phyloP scores from a whole-genome alignment of 768 basidiomycete species.

The Suillus alpinus region DNA sequence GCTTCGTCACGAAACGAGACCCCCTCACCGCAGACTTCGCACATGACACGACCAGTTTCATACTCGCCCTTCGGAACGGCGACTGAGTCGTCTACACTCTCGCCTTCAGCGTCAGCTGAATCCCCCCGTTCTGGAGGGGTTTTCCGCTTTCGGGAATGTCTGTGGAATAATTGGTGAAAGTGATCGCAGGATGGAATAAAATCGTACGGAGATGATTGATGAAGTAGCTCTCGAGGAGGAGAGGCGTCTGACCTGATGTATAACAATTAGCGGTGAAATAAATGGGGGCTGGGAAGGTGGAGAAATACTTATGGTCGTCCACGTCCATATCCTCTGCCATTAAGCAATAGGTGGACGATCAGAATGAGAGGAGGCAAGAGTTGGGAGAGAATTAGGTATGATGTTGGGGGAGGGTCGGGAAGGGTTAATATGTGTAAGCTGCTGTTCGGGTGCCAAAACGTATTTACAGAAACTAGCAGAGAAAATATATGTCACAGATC shows the following conservation, averaged over 20 bases:
- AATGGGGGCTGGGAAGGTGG: slow-evolving; percentile 11
- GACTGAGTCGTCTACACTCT: slow-evolving; percentile 10
- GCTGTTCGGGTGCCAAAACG: slow-evolving; percentile 34
- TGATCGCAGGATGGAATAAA: slow-evolving; percentile 17
- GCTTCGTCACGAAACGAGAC: slow-evolving; percentile 68
- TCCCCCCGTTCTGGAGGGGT: slow-evolving; percentile 25
- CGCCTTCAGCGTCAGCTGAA: slow-evolving; percentile 15
- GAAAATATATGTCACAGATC: slow-evolving; percentile 40
- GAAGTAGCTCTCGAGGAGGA: slow-evolving; percentile 14
- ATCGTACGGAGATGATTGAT: slow-evolving; percentile 16
- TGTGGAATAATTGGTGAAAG: slow-evolving; percentile 12
- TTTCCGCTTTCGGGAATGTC: slow-evolving; percentile 41
- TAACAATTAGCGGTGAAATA: slow-evolving; percentile 11
- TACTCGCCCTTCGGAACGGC: slow-evolving; percentile 48
- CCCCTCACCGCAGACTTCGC: slow-evolving; percentile 57
- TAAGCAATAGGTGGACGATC: neutral
- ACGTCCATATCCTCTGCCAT: slow-evolving; percentile 20
- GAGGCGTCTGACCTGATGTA: slow-evolving; percentile 12
- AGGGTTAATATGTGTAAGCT: slow-evolving; percentile 34
- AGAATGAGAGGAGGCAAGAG: slow-evolving; percentile 5
- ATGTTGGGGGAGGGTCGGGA: slow-evolving; percentile 17
- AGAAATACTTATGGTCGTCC: slow-evolving; percentile 18
- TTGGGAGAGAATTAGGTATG: slow-evolving; percentile 11
- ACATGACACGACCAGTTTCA: slow-evolving; percentile 61
- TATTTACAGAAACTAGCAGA: slow-evolving; percentile 37